These are phyloP conservation scores for Termitomyces sp. DNA, from an alignment of 768 basidiomycete species.

Conservation along the genomic window DNA sequence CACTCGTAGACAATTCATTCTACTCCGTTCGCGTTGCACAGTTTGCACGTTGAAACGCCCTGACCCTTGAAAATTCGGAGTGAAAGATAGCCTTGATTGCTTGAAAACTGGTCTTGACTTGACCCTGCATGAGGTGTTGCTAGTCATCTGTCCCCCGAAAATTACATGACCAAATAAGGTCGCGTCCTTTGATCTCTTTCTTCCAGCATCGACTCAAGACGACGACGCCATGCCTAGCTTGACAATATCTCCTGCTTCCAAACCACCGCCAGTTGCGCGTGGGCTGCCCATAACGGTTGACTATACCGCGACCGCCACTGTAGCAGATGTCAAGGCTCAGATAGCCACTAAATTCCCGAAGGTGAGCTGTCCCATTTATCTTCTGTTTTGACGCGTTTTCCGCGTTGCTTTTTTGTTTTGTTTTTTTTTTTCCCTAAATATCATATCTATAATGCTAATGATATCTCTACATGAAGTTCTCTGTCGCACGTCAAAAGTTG, in stretches of 20 bases:
- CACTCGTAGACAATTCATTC: neutral
- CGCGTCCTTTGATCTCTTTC: no score
- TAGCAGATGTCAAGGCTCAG: slow-evolving; percentile 69
- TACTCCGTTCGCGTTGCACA: neutral
- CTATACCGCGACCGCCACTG: slow-evolving; percentile 51
- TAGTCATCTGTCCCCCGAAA: no score
- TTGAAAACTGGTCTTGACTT: neutral
- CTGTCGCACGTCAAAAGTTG: slow-evolving; percentile 70
- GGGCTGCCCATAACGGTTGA: slow-evolving; percentile 53
- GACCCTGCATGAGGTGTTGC: slow-evolving; percentile 7
- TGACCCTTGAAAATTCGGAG: neutral
- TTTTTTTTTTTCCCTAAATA: no score
- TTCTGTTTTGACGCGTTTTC: neutral
- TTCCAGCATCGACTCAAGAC: no score
- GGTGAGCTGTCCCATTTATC: slow-evolving; percentile 23
- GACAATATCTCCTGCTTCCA: slow-evolving; percentile 50
- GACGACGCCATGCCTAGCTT: slow-evolving; percentile 37
- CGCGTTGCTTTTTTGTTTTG: neutral
- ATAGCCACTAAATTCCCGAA: slow-evolving; percentile 45
- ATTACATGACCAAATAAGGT: no score
- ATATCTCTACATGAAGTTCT: slow-evolving; percentile 49
- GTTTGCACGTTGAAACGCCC: no score
- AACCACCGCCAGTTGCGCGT: slow-evolving; percentile 44
- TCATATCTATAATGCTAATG: slow-evolving; percentile 3
- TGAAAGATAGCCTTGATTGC: neutral